Conservation (phyloP, 176 grass and related monocot species). For the Avena eriantha region DNA sequence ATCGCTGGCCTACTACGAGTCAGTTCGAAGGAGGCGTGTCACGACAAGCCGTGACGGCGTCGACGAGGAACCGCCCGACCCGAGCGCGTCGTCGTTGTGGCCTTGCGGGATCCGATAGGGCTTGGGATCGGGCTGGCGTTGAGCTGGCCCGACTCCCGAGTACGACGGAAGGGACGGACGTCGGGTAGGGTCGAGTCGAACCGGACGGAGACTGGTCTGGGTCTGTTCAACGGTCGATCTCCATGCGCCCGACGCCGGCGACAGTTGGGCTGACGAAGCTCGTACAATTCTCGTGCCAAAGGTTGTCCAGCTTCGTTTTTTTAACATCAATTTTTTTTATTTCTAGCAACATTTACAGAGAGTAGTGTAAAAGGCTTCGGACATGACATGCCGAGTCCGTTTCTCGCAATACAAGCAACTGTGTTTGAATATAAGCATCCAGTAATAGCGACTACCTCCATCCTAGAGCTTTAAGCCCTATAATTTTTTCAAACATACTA, state of each 20-base stretch:
- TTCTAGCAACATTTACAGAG: too few species aligned
- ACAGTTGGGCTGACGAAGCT: neutral
- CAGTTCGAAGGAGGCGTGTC: neutral
- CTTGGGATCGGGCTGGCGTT: conserved; percentile 38
- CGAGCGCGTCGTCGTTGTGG: neutral
- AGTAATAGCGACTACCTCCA: too few species aligned
- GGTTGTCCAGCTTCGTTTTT: too few species aligned
- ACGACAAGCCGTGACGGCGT: conserved; percentile 40
- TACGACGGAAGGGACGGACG: neutral
- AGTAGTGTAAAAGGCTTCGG: too few species aligned
- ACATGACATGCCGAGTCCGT: too few species aligned
- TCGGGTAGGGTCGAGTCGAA: conserved; percentile 3
- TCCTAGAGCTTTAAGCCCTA: too few species aligned
- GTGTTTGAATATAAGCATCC: too few species aligned
- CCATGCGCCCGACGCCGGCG: neutral
- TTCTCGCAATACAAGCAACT: too few species aligned
- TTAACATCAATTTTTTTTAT: too few species aligned
- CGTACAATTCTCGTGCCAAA: too few species aligned
- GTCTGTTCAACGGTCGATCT: conserved; percentile 5
- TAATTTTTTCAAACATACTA: too few species aligned
- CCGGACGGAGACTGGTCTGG: neutral
- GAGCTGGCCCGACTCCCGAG: conserved; percentile 38
- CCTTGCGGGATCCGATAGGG: neutral
- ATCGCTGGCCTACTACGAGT: neutral
- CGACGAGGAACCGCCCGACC: neutral